Evolutionary conservation across 306 rosid genomes (phyloP).

Genomic region (Macrotyloma uniflorum): DNA sequence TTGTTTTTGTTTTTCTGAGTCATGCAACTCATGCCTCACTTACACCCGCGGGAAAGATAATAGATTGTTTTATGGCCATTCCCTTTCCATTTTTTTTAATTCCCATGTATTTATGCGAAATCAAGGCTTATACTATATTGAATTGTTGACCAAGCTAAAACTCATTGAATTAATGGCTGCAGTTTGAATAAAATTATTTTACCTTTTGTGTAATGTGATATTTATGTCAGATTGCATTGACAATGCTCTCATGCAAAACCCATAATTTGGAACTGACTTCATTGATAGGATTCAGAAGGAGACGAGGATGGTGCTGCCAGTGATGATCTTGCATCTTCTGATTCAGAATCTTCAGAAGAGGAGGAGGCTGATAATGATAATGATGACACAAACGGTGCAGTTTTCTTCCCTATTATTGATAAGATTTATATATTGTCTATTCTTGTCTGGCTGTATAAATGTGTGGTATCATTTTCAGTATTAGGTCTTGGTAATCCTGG

Average conservation of each 20-base stretch:
- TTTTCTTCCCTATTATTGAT: slow-evolving; percentile 23
- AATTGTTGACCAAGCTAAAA: slow-evolving; percentile 5
- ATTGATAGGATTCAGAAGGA: slow-evolving; percentile 65
- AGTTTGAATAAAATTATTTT: background rate
- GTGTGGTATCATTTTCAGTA: background rate
- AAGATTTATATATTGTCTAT: slow-evolving; percentile 13
- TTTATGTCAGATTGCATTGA: slow-evolving; percentile 15
- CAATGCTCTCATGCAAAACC: slow-evolving; percentile 5
- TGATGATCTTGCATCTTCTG: slow-evolving; percentile 46
- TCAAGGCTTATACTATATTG: background rate
- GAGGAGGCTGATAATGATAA: slow-evolving; percentile 46
- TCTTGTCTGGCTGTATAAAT: slow-evolving; percentile 30
- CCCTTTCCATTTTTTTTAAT: background rate
- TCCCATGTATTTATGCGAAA: background rate
- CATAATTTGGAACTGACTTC: slow-evolving; percentile 29
- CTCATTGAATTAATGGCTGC: background rate
- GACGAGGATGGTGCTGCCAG: slow-evolving; percentile 48
- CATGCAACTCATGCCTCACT: background rate
- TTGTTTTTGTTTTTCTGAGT: slow-evolving; percentile 14
- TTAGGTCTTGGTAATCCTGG: background rate
- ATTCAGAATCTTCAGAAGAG: slow-evolving; percentile 53
- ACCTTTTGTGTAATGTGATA: slow-evolving; percentile 25
- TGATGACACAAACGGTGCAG: slow-evolving; percentile 57
- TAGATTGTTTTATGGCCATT: slow-evolving; percentile 17
- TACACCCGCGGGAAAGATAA: background rate